These are phyloP conservation scores for Geotrichum carabidarum DNA, from an alignment of 1,139 yeast genomes.

Conservation along the genomic window DNA sequence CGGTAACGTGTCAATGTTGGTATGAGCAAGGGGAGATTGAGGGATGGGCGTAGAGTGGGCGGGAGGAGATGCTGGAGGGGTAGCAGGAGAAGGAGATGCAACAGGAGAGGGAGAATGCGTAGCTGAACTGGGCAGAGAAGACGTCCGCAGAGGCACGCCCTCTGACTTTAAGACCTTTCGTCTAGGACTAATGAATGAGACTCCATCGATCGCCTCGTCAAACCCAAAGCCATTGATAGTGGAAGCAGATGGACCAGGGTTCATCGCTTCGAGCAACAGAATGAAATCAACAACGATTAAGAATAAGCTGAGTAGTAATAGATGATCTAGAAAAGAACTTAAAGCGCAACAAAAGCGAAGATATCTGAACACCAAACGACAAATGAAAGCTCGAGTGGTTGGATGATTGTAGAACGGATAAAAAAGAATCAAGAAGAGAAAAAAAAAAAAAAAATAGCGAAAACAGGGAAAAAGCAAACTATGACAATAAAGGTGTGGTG, in stretches of 20 bases:
- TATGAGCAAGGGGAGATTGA: neutral
- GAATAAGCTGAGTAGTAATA: neutral
- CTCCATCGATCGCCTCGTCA: slow-evolving; percentile 16
- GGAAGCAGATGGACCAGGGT: neutral
- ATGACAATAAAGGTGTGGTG: neutral
- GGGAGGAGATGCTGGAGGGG: slow-evolving; percentile 24
- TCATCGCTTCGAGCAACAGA: neutral
- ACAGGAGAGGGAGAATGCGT: slow-evolving; percentile 12
- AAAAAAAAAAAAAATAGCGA: neutral
- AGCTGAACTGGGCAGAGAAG: slow-evolving; percentile 7
- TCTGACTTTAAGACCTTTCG: neutral
- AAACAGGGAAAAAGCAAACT: neutral
- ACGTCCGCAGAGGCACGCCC: slow-evolving; percentile 7
- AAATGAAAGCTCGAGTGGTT: too few relatives aligned
- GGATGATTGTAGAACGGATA: too few relatives aligned
- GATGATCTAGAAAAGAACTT: neutral
- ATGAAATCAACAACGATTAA: neutral
- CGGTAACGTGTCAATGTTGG: neutral
- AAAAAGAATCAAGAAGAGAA: neutral
- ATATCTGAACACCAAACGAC: too few relatives aligned
- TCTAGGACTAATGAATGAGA: slow-evolving; percentile 13
- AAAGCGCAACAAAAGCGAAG: too few relatives aligned
- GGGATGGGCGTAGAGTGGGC: neutral
- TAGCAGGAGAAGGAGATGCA: slow-evolving; percentile 20
- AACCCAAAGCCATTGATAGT: neutral